Evolutionary conservation across 441 rosid species (phyloP), one percentile per base, ranked within the genome.

Genomic region (Adansonia gregorii): DNA sequence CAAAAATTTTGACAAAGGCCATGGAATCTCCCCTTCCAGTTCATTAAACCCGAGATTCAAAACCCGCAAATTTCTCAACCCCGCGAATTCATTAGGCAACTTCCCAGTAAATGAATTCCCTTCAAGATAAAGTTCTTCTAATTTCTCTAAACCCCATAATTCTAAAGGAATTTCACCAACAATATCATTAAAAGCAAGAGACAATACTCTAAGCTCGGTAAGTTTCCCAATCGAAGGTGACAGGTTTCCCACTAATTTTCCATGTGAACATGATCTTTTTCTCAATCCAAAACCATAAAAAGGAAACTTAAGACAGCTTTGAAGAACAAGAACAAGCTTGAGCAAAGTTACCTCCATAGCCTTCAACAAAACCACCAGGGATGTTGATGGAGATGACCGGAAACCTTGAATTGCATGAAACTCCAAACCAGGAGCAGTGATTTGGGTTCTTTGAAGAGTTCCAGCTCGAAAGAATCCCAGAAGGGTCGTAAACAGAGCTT

Each of bases 101-200:
- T 66, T 74, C 56, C 87, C 87, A 45, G 64, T 46, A 12, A 86
- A 75, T n/a, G 20, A 73, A 76, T 89, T 91, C 72, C 93, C 94
- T 71, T 89, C 90, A n/a, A 91, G 87, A 87, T 91, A 91, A 87
- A 91, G 82, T 71, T 89, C 88, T 76, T 85, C 85, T 31, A 91
- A 82, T 86, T 84, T 88, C 78, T 83, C 84, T 81, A 91, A 83
- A 10, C 83, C 83, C 93, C 90, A 87, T 19, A 91, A 77, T 66
- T 82, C 90, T 0, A 58, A 12, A 67, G 93, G 93, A 83, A 91
- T 76, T 72, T 78, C 87, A 74, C 91, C 93, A 55, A 14, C 27
- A 63, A 91, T 72, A 8, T 82, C 87, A 79, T 89, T 85, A 17
- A 84, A 89, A 7, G 89, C 89, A 14, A 91, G 80, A 43, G 93